Percentiles rank a stretch among this genome's conserved stretches.
Evolutionary conservation across 176 grass and related monocot species (phyloP).

Genomic region (Hsuehochloa calcarea): DNA sequence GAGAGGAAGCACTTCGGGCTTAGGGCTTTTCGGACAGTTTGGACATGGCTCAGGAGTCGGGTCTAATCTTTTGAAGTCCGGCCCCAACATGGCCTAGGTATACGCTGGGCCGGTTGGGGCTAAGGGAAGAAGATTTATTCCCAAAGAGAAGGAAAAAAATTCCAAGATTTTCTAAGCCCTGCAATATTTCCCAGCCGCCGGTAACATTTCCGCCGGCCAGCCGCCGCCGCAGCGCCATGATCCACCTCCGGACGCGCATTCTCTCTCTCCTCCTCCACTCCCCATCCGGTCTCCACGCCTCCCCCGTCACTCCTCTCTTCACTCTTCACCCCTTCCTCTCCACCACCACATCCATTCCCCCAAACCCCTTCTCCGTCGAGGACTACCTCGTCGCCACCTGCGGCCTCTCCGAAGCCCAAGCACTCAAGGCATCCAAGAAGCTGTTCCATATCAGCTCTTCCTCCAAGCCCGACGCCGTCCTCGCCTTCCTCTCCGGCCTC

Average conservation of each 20-base stretch:
- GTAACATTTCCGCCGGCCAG: not conserved
- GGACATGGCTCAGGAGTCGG: no score
- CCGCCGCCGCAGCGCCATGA: not conserved
- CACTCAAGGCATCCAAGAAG: not conserved
- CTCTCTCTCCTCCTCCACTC: not conserved
- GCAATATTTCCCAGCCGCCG: no score
- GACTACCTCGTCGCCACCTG: constrained; percentile 42
- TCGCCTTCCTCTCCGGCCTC: constrained; percentile 25
- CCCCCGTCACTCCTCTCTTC: not conserved
- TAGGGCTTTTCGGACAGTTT: no score
- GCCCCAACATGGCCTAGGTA: no score
- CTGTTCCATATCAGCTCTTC: constrained; percentile 9
- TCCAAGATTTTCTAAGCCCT: no score
- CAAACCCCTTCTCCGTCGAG: constrained; percentile 13
- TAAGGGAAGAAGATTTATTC: no score
- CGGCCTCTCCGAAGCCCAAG: not conserved
- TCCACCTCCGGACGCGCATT: not conserved
- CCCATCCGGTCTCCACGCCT: not conserved
- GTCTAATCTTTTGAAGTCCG: no score
- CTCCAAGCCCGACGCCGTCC: constrained; percentile 32
- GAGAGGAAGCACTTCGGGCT: no score
- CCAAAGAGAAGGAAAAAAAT: no score
- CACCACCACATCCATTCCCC: not conserved
- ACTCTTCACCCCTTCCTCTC: not conserved
- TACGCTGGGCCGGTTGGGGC: no score